Evolutionary conservation across 177 flowering plant species (phyloP), one percentile per base, ranked within the genome.

Genomic region (Vitis hybrid): DNA sequence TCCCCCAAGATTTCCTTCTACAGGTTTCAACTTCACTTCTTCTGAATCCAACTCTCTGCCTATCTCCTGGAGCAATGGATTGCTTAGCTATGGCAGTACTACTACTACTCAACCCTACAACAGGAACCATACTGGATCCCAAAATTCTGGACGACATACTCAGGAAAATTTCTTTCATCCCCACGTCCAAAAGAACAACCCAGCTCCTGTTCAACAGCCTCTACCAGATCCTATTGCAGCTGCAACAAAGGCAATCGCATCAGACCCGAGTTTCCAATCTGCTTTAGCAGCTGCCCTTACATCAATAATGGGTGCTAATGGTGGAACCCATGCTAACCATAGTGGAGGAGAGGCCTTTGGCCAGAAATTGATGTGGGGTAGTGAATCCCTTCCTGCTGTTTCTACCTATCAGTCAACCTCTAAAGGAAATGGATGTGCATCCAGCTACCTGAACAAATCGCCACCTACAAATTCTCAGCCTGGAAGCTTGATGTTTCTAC

Each of bases 211-310:
- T 11, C 84, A 80, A 32, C 80, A 71, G 13, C 48, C 82, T 30
- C 17, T 83, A n/a, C 60, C 82, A 6, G 89, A 86, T 2, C 68
- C 85, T 0, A 76, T 94, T 49, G 88, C 84, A 0, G 94, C 94
- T 2, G 94, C 97, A 9, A 90, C 94, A 1, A 94, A 90, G 77
- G 97, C 87, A 6, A 84, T 94, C 63, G 85, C 97, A 15, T 81
- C 94, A 0, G 92, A 94, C 78, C 97, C 98, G 1, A 88, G 76
- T 74, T 92, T 94, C 73, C 89, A 84, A 54, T 84, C 97, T 0
- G 97, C 89, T n/a, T 66, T 94, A 53, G 93, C 81, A 7, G 87
- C 89, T 2, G 96, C 97, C 6, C 83, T 94, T 15, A 60, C 94
- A 2, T 84, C 93, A 0, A 84, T 94, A 58, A 93, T 94, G 2